These are phyloP conservation scores for Rhizopus delemar DNA, from an alignment of 371 early-diverging fungal species.

Conservation along the genomic window DNA sequence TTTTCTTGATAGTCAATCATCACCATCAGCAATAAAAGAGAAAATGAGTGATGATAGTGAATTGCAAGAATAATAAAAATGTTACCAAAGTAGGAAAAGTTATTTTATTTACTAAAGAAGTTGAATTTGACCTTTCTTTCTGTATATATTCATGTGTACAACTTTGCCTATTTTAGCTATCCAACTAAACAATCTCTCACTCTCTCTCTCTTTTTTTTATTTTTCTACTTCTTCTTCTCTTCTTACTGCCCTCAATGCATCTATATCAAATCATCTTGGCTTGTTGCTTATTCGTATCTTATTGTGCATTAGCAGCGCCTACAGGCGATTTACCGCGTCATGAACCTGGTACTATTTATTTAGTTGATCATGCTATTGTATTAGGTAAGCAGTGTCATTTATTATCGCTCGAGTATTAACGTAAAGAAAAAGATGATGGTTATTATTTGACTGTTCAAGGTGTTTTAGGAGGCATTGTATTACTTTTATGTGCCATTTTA, in stretches of 20 bases:
- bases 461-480: slow-evolving; percentile 59
- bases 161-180: background rate
- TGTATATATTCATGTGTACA: background rate
- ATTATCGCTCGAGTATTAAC: background rate
- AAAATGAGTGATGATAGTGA: background rate
- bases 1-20: slow-evolving; percentile 21
- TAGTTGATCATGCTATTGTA: slow-evolving; percentile 39
- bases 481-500: slow-evolving; percentile 64
- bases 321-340: slow-evolving; percentile 15
- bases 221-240: slow-evolving; percentile 4
- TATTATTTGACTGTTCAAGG: slow-evolving; percentile 55
- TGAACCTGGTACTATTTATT: slow-evolving; percentile 33
- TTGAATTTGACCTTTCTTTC: background rate
- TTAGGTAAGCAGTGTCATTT: slow-evolving; percentile 20
- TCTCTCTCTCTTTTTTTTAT: background rate
- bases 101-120: background rate
- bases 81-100: background rate
- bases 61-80: slow-evolving; percentile 1
- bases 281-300: background rate
- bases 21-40: background rate
- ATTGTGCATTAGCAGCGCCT: slow-evolving; percentile 7
- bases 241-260: background rate
- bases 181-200: background rate
- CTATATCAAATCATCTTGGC: background rate
- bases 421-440: slow-evolving; percentile 37